phyloP scores from a whole-genome alignment of 2,329 filamentous ascomycete species.

The Xylaria sp. region DNA sequence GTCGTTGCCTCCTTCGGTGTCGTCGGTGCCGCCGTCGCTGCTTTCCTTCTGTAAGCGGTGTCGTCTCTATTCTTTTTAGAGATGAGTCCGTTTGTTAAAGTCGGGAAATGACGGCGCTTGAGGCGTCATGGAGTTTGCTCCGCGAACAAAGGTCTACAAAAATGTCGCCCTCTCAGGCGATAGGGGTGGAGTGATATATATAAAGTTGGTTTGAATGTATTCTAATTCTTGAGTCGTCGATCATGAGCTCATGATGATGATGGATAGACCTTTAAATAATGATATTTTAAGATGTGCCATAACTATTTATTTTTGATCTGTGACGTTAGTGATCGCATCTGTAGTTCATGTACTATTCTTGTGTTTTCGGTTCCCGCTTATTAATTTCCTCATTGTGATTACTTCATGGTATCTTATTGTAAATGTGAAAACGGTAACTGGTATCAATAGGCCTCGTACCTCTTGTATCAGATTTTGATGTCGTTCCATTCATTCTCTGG shows the following conservation, averaged over 20 bases:
- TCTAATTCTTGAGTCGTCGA: slow-evolving; percentile 41
- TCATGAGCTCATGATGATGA: slow-evolving; percentile 42
- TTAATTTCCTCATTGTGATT: too few relatives aligned
- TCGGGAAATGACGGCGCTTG: slow-evolving; percentile 31
- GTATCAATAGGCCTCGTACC: too few relatives aligned
- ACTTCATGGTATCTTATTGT: too few relatives aligned
- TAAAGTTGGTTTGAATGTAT: slow-evolving; percentile 41
- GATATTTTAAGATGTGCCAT: slow-evolving; percentile 39
- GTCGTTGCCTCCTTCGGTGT: slow-evolving; percentile 38
- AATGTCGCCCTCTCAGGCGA: slow-evolving; percentile 27
- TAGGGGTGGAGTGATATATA: slow-evolving; percentile 35
- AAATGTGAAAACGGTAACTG: too few relatives aligned
- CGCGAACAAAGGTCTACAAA: slow-evolving; percentile 27
- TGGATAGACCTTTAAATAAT: slow-evolving; percentile 40
- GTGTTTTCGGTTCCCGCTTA: too few relatives aligned
- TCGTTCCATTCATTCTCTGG: too few relatives aligned
- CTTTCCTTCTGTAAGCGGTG: slow-evolving; percentile 38
- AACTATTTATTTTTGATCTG: not conserved
- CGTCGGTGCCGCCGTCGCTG: slow-evolving; percentile 36
- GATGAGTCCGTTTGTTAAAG: slow-evolving; percentile 11
- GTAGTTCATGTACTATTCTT: too few relatives aligned
- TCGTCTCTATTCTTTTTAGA: not conserved
- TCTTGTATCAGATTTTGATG: too few relatives aligned
- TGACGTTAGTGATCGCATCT: not conserved
- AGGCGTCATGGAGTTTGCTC: slow-evolving; percentile 38